phyloP scores from a whole-genome alignment of 768 basidiomycete species.

The Serendipita sp. region DNA sequence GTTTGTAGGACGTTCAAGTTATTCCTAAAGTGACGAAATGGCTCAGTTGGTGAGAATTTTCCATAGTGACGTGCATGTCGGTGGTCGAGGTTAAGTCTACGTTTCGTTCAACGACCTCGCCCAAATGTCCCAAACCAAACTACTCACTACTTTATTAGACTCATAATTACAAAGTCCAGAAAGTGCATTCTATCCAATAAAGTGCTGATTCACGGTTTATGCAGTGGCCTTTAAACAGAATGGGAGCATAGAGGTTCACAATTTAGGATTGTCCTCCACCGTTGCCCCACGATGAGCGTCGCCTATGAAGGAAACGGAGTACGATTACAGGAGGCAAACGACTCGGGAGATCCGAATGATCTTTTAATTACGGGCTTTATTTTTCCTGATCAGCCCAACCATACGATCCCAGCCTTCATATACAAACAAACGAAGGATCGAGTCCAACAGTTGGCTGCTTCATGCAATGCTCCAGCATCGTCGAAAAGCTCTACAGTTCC shows the following conservation, averaged over 20 bases:
- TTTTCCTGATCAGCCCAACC: background rate
- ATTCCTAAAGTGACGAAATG: too few species aligned
- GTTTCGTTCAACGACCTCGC: background rate
- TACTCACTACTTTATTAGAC: too few species aligned
- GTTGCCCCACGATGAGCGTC: background rate
- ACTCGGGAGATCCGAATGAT: background rate
- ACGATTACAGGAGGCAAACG: background rate
- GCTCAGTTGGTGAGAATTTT: too few species aligned
- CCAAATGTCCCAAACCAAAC: background rate
- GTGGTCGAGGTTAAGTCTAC: background rate
- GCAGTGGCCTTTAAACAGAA: background rate
- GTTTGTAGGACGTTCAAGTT: too few species aligned
- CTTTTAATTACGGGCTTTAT: background rate
- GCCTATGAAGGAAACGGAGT: background rate
- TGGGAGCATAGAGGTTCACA: too few species aligned
- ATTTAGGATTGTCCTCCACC: background rate
- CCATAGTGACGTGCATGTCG: too few species aligned
- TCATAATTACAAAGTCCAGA: background rate
- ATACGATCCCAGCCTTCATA: background rate
- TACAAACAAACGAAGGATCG: background rate
- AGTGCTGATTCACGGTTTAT: background rate
- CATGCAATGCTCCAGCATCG: background rate
- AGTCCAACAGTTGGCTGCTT: background rate
- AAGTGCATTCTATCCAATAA: background rate
- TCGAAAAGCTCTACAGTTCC: background rate